Percentiles rank a stretch among this genome's conserved stretches.
Evolutionary conservation across 129 eudicot genomes (phyloP).

Genomic region (Saussurea involucrata): DNA sequence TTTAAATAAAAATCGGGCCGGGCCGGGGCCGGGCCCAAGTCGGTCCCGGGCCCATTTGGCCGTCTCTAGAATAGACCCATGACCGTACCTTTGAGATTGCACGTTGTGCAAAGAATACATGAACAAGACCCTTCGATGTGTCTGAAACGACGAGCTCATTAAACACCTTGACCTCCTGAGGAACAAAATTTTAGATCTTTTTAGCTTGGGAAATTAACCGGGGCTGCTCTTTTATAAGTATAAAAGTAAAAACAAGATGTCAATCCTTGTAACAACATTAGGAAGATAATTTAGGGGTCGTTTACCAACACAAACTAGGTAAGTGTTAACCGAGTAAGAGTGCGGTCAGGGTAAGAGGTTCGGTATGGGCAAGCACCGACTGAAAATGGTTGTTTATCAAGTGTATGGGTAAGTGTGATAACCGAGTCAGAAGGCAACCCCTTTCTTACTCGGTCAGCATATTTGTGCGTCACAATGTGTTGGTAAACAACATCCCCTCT

Average conservation of each 20-base stretch:
- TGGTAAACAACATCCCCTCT: not conserved
- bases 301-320: not conserved
- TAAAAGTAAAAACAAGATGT: not conserved
- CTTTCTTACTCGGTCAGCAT: not conserved
- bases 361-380: not conserved
- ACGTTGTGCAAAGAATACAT: slow-evolving; percentile 89
- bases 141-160: slow-evolving; percentile 67
- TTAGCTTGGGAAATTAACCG: not conserved
- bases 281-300: not conserved
- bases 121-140: slow-evolving; percentile 84
- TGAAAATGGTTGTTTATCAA: too few relatives aligned
- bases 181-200: not conserved
- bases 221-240: not conserved
- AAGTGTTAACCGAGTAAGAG: not conserved
- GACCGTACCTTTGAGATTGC: slow-evolving; percentile 77
- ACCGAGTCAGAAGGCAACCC: not conserved
- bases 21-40: too few relatives aligned
- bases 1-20: too few relatives aligned
- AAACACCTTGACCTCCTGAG: slow-evolving; percentile 67
- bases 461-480: not conserved
- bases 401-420: too few relatives aligned
- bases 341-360: not conserved
- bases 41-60: too few relatives aligned
- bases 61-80: not conserved
- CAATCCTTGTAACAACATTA: not conserved